Evolutionary conservation across 129 eudicot species (phyloP), one percentile per base, ranked within the genome.

Genomic region (Flaveria linearis): DNA sequence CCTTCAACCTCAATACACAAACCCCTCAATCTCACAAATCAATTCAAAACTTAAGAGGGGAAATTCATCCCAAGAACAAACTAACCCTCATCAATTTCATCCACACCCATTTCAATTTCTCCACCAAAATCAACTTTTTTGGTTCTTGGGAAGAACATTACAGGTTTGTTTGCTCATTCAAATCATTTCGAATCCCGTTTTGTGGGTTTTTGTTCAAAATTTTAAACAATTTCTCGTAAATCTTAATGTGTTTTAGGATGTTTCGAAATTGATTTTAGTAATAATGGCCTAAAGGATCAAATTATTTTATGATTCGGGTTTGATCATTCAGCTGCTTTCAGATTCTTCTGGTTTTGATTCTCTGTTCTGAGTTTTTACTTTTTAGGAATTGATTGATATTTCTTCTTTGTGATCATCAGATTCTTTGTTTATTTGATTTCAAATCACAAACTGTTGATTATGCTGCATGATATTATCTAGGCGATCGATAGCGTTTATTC

Each of bases 1-100:
- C 2, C 30, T 77, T 67, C 81, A 45, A 68, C 81, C 80, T 9
- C 39, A 45, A 68, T 3, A 41, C 46, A 58, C 81, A 68, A 68
- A 77, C 75, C 81, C 81, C 81, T 77, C 81, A 25, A 76, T 76
- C n/a, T 53, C 58, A 52, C 68, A 53, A 53, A 5, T 15, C 73
- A 5, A 8, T 17, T 45, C 49, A 45, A 9, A 45, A 0, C 9
- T 7, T 7, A 52, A 52, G 73, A 76, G 80, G 80, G 80, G 80
- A 55, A 22, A 39, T 75, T 9, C 17, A 76, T 57, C 77, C 77
- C 77, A 73, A 73, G 77, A 73, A 73, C 68, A 73, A 73, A 73
- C 68, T 56, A 73, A 61, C 53, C 76, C 33, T 3, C 23, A 53
- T 8, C 49, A 73, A 20, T 41, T 58, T 39, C 57, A 14, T 73